phyloP scores from a whole-genome alignment of 106 monocot species.

The Allium sativum region DNA sequence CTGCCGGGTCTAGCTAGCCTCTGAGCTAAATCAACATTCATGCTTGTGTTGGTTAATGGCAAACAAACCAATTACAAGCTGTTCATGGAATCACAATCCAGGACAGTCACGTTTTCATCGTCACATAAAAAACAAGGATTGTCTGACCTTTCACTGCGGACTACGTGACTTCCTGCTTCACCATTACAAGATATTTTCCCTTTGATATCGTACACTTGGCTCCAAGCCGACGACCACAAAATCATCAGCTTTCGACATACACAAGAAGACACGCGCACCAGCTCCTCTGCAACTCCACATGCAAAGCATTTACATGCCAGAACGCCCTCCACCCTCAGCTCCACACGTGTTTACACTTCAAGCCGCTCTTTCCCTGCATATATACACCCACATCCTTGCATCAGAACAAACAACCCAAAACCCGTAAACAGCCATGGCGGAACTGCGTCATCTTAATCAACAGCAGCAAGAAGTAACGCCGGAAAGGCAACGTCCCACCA shows the following conservation, averaged over 20 bases:
- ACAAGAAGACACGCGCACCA: background rate
- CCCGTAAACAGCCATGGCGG: constrained; percentile 14
- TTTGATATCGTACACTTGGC: background rate
- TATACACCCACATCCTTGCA: background rate
- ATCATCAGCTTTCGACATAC: background rate
- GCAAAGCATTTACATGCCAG: constrained; percentile 7
- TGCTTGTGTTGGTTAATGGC: too few species aligned
- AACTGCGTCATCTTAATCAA: constrained; percentile 2
- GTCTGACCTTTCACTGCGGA: background rate
- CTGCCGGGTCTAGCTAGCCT: too few species aligned
- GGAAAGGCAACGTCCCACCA: constrained; percentile 21
- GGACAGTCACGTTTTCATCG: background rate
- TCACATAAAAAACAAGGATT: background rate
- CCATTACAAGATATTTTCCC: background rate
- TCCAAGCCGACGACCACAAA: background rate
- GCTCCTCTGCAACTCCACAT: constrained; percentile 10
- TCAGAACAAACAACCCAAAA: background rate
- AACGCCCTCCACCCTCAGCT: background rate
- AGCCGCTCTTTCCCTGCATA: constrained; percentile 1
- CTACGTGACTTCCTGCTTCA: background rate
- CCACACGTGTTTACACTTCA: constrained; percentile 16
- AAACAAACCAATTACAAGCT: too few species aligned
- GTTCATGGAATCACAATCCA: too few species aligned
- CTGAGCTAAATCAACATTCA: too few species aligned
- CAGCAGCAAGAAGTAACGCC: constrained; percentile 20